Percentiles rank a stretch among this genome's conserved stretches.
Conservation (phyloP, 2,329 filamentous ascomycete genomes). For the Nothopassalora personata region DNA sequence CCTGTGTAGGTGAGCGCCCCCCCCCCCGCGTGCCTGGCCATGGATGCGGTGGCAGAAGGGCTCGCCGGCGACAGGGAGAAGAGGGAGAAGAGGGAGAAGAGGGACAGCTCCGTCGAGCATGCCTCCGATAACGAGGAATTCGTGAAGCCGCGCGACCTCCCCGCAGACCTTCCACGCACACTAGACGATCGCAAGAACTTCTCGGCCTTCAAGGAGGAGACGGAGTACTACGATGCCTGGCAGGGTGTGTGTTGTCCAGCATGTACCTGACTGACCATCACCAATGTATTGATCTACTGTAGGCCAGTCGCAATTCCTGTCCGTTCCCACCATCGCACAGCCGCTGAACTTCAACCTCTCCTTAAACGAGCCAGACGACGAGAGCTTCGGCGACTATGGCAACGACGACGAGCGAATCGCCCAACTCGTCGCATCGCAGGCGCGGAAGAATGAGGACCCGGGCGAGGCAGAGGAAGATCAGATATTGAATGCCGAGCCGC, state of each 20-base stretch:
- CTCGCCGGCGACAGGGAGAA: constrained; percentile 7
- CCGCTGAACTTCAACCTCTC: constrained; percentile 81
- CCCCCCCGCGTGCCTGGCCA: neutral
- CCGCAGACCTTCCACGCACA: constrained; percentile 81
- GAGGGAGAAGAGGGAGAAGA: constrained; percentile 3
- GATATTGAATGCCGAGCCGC: constrained; percentile 66
- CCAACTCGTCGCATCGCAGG: constrained; percentile 92
- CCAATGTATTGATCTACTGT: constrained; percentile 7
- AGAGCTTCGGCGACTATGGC: constrained; percentile 46
- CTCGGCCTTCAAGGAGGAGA: constrained; percentile 67
- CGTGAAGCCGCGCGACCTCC: constrained; percentile 52
- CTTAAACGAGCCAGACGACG: constrained; percentile 70
- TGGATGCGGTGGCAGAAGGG: constrained; percentile 14
- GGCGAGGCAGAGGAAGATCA: constrained; percentile 74
- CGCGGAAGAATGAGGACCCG: constrained; percentile 60
- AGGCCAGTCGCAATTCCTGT: constrained; percentile 96
- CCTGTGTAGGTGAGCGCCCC: neutral
- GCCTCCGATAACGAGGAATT: constrained; percentile 21
- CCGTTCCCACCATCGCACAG: constrained; percentile 76
- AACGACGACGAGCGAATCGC: constrained; percentile 85
- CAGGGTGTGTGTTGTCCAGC: constrained; percentile 59
- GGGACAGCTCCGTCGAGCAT: constrained; percentile 9
- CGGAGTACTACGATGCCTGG: constrained; percentile 98
- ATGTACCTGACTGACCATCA: neutral
- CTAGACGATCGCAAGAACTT: constrained; percentile 78